phyloP scores from a whole-genome alignment of 2,329 filamentous ascomycete species.

The Talaromyces marneffei region DNA sequence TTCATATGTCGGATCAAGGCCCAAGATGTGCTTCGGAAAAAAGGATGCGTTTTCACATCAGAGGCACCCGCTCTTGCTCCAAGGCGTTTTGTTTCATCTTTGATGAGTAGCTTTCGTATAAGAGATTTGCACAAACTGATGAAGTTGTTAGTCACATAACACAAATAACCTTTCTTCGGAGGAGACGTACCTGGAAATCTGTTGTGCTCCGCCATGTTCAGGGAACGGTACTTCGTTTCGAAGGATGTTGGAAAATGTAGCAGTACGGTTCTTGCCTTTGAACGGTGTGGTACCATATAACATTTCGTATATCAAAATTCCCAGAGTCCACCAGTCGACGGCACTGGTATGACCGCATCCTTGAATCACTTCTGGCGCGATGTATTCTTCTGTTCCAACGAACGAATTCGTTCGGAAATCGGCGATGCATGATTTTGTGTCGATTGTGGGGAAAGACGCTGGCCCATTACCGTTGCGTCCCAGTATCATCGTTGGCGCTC shows the following conservation, averaged over 20 bases:
- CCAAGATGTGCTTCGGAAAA: slow-evolving; percentile 96
- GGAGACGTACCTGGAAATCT: slow-evolving; percentile 77
- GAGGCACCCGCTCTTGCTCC: slow-evolving; percentile 92
- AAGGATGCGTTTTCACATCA: slow-evolving; percentile 92
- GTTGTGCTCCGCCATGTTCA: slow-evolving; percentile 74
- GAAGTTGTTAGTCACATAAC: background rate
- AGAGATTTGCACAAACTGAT: slow-evolving; percentile 86
- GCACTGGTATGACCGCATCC: slow-evolving; percentile 97
- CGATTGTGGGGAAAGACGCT: slow-evolving; percentile 87
- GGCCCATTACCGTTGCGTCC: slow-evolving; percentile 82
- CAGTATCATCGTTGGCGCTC: slow-evolving; percentile 96
- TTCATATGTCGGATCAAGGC: slow-evolving; percentile 96
- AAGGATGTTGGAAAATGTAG: slow-evolving; percentile 95
- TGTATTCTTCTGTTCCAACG: slow-evolving; percentile 97
- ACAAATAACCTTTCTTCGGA: background rate
- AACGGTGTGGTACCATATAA: slow-evolving; percentile 96
- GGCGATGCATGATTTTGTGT: slow-evolving; percentile 96
- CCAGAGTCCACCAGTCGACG: slow-evolving; percentile 98
- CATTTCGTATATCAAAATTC: slow-evolving; percentile 98
- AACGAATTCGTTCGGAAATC: slow-evolving; percentile 99
- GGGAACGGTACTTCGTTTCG: slow-evolving; percentile 94
- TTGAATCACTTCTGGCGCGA: slow-evolving; percentile 97
- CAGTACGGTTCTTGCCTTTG: slow-evolving; percentile 98
- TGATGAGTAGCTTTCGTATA: slow-evolving; percentile 94
- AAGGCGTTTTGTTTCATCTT: slow-evolving; percentile 89